A percentile compares a stretch with the other conserved stretches of the same genome.
phyloP scores from a whole-genome alignment of 2,329 filamentous ascomycete species.

The Penicillium sclerotiorum region DNA sequence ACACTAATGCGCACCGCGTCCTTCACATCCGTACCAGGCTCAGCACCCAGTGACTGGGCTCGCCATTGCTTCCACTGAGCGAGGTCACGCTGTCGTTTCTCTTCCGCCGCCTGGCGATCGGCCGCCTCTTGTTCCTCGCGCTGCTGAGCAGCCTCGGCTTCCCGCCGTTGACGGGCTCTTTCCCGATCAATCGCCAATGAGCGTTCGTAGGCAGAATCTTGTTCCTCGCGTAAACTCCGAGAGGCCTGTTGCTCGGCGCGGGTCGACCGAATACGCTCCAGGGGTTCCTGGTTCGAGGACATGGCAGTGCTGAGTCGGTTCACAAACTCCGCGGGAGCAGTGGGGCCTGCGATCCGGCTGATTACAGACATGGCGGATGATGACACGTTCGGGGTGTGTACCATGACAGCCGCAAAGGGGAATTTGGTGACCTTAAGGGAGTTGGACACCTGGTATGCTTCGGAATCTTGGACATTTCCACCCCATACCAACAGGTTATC shows the following conservation, averaged over 20 bases:
- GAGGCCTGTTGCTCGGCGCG: conserved; percentile 78
- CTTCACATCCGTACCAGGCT: conserved; percentile 67
- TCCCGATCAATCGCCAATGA: conserved; percentile 87
- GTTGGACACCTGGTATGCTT: conserved; percentile 89
- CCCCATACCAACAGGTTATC: conserved; percentile 90
- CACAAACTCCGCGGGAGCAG: conserved; percentile 70
- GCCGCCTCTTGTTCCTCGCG: conserved; percentile 68
- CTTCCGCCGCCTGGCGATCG: conserved; percentile 64
- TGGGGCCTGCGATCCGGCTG: conserved; percentile 73
- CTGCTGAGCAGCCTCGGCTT: conserved; percentile 68
- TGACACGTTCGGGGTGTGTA: conserved; percentile 81
- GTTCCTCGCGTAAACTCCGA: conserved; percentile 79
- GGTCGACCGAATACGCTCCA: conserved; percentile 74
- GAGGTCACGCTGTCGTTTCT: conserved; percentile 56
- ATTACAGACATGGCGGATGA: conserved; percentile 89
- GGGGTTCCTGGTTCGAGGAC: conserved; percentile 72
- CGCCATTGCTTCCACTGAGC: conserved; percentile 82
- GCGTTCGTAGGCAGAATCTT: conserved; percentile 91
- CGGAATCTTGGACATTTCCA: conserved; percentile 87
- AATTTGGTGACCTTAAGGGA: conserved; percentile 90
- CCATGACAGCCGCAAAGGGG: conserved; percentile 83
- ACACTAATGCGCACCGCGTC: conserved; percentile 73
- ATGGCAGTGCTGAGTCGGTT: conserved; percentile 74
- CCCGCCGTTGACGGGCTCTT: conserved; percentile 72
- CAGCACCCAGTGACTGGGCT: conserved; percentile 64